These are phyloP conservation scores for Abrus pulchellus DNA, from an alignment of 306 rosid species.

Conservation along the genomic window DNA sequence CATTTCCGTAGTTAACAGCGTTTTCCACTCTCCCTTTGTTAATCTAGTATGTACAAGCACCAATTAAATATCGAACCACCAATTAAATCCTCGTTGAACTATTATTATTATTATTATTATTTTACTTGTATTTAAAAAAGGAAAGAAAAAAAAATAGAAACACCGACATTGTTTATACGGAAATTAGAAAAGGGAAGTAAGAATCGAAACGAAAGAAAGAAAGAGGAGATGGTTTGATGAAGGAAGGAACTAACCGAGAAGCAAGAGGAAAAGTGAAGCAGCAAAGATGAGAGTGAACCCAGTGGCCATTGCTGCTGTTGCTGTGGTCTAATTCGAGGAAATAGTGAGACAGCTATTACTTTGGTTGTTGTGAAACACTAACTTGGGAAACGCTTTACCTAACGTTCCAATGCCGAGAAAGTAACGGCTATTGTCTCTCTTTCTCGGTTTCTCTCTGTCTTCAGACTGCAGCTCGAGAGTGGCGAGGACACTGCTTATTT, in stretches of 20 bases:
- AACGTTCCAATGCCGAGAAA: conserved; percentile 47
- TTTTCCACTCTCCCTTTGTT: neutral
- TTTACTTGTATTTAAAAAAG: neutral
- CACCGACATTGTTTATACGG: conserved; percentile 56
- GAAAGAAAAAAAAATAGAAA: neutral
- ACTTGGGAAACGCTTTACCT: neutral
- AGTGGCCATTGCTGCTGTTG: conserved; percentile 52
- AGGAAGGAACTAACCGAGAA: conserved; percentile 70
- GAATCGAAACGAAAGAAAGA: neutral
- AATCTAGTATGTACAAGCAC: too few species aligned
- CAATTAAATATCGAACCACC: neutral
- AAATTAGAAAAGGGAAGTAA: conserved; percentile 5
- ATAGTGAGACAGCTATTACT: too few species aligned
- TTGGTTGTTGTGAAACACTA: too few species aligned
- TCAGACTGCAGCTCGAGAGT: neutral
- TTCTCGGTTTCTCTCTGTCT: conserved; percentile 13
- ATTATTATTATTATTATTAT: too few species aligned
- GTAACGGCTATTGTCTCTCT: conserved; percentile 63
- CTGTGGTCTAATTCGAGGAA: too few species aligned
- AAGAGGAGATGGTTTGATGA: neutral
- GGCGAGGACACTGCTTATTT: neutral
- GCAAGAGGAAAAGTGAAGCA: conserved; percentile 60
- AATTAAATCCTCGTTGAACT: too few species aligned
- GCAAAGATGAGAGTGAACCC: conserved; percentile 56
- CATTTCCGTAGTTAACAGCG: neutral